Percentiles rank a stretch among this genome's conserved stretches.
Conservation (phyloP, 1,284 basidiomycete genomes). For the Naganishia sp. region DNA sequence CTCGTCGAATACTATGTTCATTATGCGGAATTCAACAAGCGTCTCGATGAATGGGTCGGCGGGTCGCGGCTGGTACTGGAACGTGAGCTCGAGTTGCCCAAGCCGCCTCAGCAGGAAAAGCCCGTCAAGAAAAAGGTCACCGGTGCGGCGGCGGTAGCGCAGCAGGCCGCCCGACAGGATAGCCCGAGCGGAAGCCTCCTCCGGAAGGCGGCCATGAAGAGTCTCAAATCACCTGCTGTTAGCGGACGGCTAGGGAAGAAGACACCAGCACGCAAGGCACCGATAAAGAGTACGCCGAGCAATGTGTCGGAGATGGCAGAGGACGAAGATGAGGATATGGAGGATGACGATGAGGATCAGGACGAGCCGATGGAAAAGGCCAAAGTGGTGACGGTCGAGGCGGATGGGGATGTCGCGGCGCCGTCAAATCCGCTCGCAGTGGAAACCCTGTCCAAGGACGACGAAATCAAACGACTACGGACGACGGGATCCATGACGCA, state of each 20-base stretch:
- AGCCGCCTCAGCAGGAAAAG: constrained; percentile 55
- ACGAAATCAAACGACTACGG: constrained; percentile 97
- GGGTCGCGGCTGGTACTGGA: constrained; percentile 80
- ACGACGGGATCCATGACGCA: constrained; percentile 99
- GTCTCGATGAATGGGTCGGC: constrained; percentile 97
- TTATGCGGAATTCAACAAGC: constrained; percentile 97
- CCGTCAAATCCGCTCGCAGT: constrained; percentile 53
- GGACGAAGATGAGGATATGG: constrained; percentile 58
- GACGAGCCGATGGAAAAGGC: constrained; percentile 57
- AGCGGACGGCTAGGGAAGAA: constrained; percentile 64
- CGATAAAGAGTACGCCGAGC: constrained; percentile 28
- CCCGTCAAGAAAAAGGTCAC: constrained; percentile 54
- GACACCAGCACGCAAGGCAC: constrained; percentile 35
- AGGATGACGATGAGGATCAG: constrained; percentile 64
- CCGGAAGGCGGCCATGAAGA: constrained; percentile 73
- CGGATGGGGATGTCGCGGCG: constrained; percentile 55
- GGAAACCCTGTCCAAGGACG: constrained; percentile 78
- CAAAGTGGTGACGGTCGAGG: constrained; percentile 45
- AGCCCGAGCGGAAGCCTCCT: constrained; percentile 22
- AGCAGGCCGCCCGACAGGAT: constrained; percentile 33
- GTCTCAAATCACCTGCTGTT: constrained; percentile 43
- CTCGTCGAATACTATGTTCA: constrained; percentile 94
- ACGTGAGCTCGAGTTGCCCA: constrained; percentile 93
- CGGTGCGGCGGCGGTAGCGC: constrained; percentile 42
- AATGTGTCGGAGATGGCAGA: constrained; percentile 26